Evolutionary conservation across 202 grass and related monocot species (phyloP), one percentile per base, ranked within the genome.

Genomic region (Sporobolus alterniflorus): DNA sequence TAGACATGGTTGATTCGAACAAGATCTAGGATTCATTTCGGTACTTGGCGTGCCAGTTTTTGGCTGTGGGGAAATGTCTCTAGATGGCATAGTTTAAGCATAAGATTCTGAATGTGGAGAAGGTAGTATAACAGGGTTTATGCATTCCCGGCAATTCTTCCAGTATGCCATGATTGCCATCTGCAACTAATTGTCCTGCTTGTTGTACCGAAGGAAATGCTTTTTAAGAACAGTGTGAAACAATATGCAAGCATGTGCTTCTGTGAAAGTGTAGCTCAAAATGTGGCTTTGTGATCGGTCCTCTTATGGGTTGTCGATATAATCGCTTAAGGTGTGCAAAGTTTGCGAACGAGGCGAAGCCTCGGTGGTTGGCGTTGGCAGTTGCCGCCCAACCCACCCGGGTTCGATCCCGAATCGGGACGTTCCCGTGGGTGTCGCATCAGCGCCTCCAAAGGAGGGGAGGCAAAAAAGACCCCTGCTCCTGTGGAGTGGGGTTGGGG

Each of bases 21-120:
- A 51, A 40, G 40, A 85, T 89, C 56, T 77, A 76, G 64, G 40
- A 42, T 66, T 40, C 22, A 28, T 20, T 73, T 63, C 39, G 68
- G 25, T 61, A 22, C 5, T 42, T 8, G 18, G 21, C 55, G 4
- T 28, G 44, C 6, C 30, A 74, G n/a, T n/a, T 60, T 61, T 26
- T n/a, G 61, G 28, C 20, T 46, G 42, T 75, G 75, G 24, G 0
- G 22, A 49, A 20, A 63, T 3, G 20, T 51, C 79, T 57, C 14
- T 61, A 50, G n/a, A 78, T 13, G 32, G 0, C 51, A 44, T 65
- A 29, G 5, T 67, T 5, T 14, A 79, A 76, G 46, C n/a, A 63
- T 5, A 13, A 2, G 28, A 50, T 59, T 77, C 24, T 20, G 14
- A 72, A 57, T 48, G 55, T 17, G 8, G 60, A 17, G 20, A 8